A percentile compares a stretch with the other conserved stretches of the same genome.
phyloP scores from a whole-genome alignment of 768 basidiomycete species.

The Suillus alpinus region DNA sequence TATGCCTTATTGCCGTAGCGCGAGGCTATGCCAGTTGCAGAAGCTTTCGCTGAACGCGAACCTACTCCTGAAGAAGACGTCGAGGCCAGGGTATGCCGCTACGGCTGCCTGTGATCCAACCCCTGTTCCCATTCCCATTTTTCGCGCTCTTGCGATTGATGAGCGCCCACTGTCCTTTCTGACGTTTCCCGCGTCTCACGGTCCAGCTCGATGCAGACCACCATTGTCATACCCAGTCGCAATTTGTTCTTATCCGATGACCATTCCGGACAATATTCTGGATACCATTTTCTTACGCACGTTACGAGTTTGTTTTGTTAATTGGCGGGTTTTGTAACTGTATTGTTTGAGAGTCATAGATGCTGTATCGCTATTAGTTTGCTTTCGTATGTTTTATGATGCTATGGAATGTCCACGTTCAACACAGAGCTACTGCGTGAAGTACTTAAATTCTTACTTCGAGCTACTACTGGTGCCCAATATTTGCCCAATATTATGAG shows the following conservation, averaged over 20 bases:
- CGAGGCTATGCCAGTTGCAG: constrained; percentile 12
- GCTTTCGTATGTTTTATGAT: not conserved
- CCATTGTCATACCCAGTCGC: not conserved
- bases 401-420: not conserved
- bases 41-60: constrained; percentile 10
- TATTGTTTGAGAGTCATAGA: constrained; percentile 20
- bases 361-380: constrained; percentile 21
- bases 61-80: constrained; percentile 12
- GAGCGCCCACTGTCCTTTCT: not conserved
- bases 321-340: constrained; percentile 8
- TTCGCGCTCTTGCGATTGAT: not conserved
- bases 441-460: not conserved
- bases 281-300: constrained; percentile 4
- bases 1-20: constrained; percentile 1
- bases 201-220: not conserved
- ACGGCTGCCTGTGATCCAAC: constrained; percentile 12
- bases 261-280: constrained; percentile 5
- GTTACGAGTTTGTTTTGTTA: not conserved
- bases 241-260: constrained; percentile 1
- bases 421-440: no score
- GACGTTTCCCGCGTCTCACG: not conserved
- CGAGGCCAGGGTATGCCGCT: constrained; percentile 13
- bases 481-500: not conserved
- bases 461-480: not conserved
- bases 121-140: not conserved